Evolutionary conservation across 2,329 filamentous ascomycete genomes (phyloP).

Genomic region (Phialophora verrucosa): DNA sequence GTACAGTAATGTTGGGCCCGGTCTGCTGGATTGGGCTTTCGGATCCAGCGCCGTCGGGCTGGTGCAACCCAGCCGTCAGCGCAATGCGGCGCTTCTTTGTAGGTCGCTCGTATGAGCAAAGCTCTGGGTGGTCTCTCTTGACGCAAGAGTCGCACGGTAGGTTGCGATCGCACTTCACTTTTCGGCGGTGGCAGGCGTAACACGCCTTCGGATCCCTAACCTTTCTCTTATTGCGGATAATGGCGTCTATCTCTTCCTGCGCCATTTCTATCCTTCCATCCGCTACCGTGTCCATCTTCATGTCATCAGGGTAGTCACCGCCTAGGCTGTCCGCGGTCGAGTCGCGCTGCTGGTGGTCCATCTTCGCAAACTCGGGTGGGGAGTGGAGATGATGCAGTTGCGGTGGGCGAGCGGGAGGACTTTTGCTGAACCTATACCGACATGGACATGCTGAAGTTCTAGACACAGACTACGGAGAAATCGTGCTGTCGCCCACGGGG

Average conservation of each 20-base stretch:
- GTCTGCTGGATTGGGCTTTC: slow-evolving; percentile 30
- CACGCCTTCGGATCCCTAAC: slow-evolving; percentile 53
- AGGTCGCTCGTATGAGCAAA: slow-evolving; percentile 57
- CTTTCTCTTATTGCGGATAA: slow-evolving; percentile 55
- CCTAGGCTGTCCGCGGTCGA: slow-evolving; percentile 16
- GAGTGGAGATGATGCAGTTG: not conserved
- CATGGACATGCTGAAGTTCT: not conserved
- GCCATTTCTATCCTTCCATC: slow-evolving; percentile 46
- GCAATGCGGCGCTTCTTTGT: slow-evolving; percentile 51
- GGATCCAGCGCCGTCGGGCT: slow-evolving; percentile 22
- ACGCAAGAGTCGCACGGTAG: slow-evolving; percentile 57
- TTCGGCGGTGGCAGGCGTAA: slow-evolving; percentile 39
- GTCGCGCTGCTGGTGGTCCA: slow-evolving; percentile 26
- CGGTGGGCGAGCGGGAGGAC: slow-evolving; percentile 6
- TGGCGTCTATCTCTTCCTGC: slow-evolving; percentile 54
- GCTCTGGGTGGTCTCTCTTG: slow-evolving; percentile 56
- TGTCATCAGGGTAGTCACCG: slow-evolving; percentile 34
- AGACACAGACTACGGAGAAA: slow-evolving; percentile 4
- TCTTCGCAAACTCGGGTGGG: slow-evolving; percentile 2
- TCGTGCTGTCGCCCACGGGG: slow-evolving; percentile 1
- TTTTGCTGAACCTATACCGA: slow-evolving; percentile 6
- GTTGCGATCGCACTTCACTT: slow-evolving; percentile 57
- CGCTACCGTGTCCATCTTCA: slow-evolving; percentile 18
- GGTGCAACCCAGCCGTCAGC: slow-evolving; percentile 27
- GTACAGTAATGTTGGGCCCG: slow-evolving; percentile 39